phyloP scores from a whole-genome alignment of 139 green algal species.

The Tetradesmus lagerheimii region DNA sequence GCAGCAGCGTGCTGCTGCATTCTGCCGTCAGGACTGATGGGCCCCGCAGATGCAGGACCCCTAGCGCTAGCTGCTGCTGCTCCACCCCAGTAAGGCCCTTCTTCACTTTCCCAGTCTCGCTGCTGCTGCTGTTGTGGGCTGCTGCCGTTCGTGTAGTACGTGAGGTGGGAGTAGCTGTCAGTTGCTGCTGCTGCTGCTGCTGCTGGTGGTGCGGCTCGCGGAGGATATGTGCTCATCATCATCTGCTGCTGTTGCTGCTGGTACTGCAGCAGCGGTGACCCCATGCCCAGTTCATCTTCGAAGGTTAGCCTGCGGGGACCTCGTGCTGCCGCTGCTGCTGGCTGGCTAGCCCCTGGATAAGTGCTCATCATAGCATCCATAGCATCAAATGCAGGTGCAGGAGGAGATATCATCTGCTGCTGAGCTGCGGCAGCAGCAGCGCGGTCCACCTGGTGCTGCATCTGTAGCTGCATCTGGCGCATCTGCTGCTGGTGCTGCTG shows the following conservation, averaged over 20 bases:
- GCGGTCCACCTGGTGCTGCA: background rate
- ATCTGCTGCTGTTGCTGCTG: background rate
- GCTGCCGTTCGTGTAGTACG: background rate
- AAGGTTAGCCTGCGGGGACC: background rate
- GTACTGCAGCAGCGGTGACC: background rate
- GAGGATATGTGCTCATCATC: constrained; percentile 5
- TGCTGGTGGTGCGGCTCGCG: background rate
- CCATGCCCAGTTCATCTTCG: background rate
- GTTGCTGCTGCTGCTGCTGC: too few species aligned
- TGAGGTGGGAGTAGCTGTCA: background rate
- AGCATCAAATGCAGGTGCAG: background rate
- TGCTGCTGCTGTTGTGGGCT: background rate
- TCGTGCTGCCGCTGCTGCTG: background rate
- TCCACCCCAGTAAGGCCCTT: background rate
- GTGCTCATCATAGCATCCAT: constrained; percentile 2
- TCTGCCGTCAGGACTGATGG: background rate
- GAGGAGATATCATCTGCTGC: background rate
- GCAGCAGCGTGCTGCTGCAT: background rate
- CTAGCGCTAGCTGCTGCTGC: background rate
- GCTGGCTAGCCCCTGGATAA: background rate
- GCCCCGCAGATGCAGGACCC: too few species aligned
- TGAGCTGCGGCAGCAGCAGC: constrained; percentile 6
- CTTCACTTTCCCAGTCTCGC: background rate
- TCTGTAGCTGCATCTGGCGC: background rate
- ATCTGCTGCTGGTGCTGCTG: constrained; percentile 29